Evolutionary conservation across 1,284 basidiomycete species (phyloP).

Genomic region (Ustilago loliicola): DNA sequence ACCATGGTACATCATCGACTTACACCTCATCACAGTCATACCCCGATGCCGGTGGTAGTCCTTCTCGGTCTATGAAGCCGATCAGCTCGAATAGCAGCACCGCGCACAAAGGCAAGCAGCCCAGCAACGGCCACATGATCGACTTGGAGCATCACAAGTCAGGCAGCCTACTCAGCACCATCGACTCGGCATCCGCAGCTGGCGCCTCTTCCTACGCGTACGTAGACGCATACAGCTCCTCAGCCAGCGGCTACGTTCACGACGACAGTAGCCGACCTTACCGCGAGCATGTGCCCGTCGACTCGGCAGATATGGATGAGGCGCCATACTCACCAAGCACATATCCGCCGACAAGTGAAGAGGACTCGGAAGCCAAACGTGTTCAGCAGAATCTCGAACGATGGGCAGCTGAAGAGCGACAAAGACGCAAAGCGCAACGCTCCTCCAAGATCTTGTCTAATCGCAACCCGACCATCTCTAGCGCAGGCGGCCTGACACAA

Average conservation of each 20-base stretch:
- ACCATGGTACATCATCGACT: conserved; percentile 1
- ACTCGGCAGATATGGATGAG: conserved; percentile 28
- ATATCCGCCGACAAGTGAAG: conserved; percentile 56
- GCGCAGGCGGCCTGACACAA: conserved; percentile 19
- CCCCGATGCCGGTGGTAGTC: background rate
- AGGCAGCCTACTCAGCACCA: conserved; percentile 25
- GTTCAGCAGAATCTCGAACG: conserved; percentile 59
- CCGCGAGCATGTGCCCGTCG: conserved; percentile 17
- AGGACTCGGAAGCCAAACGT: conserved; percentile 53
- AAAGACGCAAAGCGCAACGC: conserved; percentile 57
- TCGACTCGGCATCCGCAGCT: conserved; percentile 35
- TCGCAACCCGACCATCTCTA: conserved; percentile 19
- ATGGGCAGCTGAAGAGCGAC: conserved; percentile 59
- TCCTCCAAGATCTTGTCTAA: conserved; percentile 41
- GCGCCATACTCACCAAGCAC: conserved; percentile 33
- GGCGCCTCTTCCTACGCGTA: conserved; percentile 13
- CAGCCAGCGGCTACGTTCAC: conserved; percentile 26
- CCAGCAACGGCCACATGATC: conserved; percentile 24
- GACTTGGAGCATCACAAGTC: conserved; percentile 24
- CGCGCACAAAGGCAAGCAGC: conserved; percentile 26
- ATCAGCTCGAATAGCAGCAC: background rate
- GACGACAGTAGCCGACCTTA: background rate
- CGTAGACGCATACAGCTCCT: conserved; percentile 14
- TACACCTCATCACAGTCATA: conserved; percentile 1
- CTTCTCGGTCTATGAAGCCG: conserved; percentile 11